These are phyloP conservation scores for Cladophialophora exuberans DNA, from an alignment of 2,329 filamentous ascomycete species.

Conservation along the genomic window DNA sequence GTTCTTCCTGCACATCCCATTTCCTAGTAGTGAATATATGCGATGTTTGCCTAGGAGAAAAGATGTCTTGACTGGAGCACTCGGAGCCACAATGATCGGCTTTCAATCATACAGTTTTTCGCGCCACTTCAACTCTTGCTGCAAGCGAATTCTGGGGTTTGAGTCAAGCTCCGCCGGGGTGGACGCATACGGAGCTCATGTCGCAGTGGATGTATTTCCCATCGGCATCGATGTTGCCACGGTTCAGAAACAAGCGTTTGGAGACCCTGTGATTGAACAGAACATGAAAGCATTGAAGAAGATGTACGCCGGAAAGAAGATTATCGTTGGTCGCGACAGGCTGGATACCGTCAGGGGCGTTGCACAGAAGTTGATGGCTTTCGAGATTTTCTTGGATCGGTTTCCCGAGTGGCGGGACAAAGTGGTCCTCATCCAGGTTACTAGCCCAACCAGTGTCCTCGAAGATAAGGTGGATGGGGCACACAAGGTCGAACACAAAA, in stretches of 20 bases:
- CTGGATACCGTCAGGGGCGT: constrained; percentile 91
- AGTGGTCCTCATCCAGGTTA: constrained; percentile 93
- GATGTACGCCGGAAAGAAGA: constrained; percentile 85
- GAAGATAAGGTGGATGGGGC: constrained; percentile 76
- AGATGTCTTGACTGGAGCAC: constrained; percentile 84
- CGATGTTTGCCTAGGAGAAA: constrained; percentile 85
- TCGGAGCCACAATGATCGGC: constrained; percentile 89
- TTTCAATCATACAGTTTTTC: constrained; percentile 97
- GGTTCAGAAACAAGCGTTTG: constrained; percentile 75
- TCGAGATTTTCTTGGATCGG: constrained; percentile 85
- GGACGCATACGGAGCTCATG: constrained; percentile 84
- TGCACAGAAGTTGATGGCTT: constrained; percentile 93
- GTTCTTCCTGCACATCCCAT: constrained; percentile 92
- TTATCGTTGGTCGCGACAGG: constrained; percentile 94
- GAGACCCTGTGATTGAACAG: constrained; percentile 69
- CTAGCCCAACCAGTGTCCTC: constrained; percentile 80
- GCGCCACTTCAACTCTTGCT: constrained; percentile 91
- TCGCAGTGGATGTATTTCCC: constrained; percentile 90
- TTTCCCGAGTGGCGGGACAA: constrained; percentile 91
- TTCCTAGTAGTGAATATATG: constrained; percentile 94
- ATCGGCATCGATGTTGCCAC: constrained; percentile 90
- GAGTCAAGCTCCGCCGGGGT: constrained; percentile 83
- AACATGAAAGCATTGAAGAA: constrained; percentile 72
- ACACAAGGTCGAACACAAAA: constrained; percentile 81
- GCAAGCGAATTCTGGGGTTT: constrained; percentile 87